Percentiles rank a stretch among this genome's conserved stretches.
Evolutionary conservation across 1,284 basidiomycete species (phyloP).

Genomic region (Puccinia horiana): DNA sequence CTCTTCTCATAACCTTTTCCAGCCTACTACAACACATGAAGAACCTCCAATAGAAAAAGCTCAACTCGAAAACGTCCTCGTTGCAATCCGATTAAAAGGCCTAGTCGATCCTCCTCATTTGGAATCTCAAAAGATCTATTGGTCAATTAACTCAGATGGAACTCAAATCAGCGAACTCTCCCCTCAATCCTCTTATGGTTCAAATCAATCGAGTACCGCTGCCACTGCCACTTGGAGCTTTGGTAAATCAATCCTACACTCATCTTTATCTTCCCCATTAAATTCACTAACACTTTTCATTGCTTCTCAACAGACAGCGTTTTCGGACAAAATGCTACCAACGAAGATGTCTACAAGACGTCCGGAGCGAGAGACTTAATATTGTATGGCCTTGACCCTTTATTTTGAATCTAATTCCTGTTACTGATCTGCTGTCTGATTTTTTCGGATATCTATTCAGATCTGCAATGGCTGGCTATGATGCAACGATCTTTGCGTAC

Average conservation of each 20-base stretch:
- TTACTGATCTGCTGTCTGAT: conserved; percentile 57
- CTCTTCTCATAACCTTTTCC: neutral
- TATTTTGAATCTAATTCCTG: neutral
- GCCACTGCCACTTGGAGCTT: neutral
- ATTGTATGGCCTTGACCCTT: neutral
- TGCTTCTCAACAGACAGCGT: neutral
- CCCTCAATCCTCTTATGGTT: neutral
- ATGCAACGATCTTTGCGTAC: conserved; percentile 90
- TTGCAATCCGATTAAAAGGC: conserved; percentile 20
- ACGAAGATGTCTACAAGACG: conserved; percentile 15
- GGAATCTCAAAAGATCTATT: neutral
- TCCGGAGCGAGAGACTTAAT: conserved; percentile 36
- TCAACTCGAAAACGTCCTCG: conserved; percentile 13
- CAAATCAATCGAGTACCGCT: neutral
- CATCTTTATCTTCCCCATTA: neutral
- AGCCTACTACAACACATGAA: neutral
- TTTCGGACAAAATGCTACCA: conserved; percentile 7
- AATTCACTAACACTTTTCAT: neutral
- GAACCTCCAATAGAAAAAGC: neutral
- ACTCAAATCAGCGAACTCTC: neutral
- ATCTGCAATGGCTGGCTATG: conserved; percentile 96
- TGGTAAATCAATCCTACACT: neutral
- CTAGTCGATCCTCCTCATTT: conserved; percentile 1
- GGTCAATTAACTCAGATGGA: conserved; percentile 2
- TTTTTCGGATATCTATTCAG: conserved; percentile 58